Evolutionary conservation across 2,329 filamentous ascomycete species (phyloP).

Genomic region (Tolypocladium ophioglossoides): DNA sequence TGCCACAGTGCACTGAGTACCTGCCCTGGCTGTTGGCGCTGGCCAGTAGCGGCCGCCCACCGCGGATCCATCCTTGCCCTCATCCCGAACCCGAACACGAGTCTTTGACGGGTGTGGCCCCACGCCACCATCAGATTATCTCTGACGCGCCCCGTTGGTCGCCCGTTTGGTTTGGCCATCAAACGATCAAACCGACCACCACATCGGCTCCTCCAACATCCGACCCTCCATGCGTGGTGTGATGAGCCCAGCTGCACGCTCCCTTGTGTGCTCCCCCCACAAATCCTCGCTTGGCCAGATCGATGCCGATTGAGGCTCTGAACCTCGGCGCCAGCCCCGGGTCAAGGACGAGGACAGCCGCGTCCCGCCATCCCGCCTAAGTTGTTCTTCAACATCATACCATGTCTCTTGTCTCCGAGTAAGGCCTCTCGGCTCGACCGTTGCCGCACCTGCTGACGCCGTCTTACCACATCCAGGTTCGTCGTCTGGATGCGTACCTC

Average conservation of each 20-base stretch:
- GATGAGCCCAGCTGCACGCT: slow-evolving; percentile 7
- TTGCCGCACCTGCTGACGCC: slow-evolving; percentile 8
- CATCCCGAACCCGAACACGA: slow-evolving; percentile 7
- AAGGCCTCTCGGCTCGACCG: slow-evolving; percentile 10
- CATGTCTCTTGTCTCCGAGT: slow-evolving; percentile 41
- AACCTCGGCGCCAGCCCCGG: slow-evolving; percentile 3
- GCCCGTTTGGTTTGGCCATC: background rate
- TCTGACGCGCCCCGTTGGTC: background rate
- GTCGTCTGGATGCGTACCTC: slow-evolving; percentile 53
- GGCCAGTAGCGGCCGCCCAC: too few relatives aligned
- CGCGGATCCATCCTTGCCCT: background rate
- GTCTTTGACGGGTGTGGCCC: background rate
- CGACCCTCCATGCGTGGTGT: slow-evolving; percentile 11
- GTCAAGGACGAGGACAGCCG: slow-evolving; percentile 1
- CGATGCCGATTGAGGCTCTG: slow-evolving; percentile 7
- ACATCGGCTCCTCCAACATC: slow-evolving; percentile 5
- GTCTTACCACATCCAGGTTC: slow-evolving; percentile 39
- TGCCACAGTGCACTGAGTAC: too few relatives aligned
- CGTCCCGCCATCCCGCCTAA: background rate
- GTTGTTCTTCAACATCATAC: background rate
- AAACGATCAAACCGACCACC: background rate
- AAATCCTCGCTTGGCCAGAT: slow-evolving; percentile 1
- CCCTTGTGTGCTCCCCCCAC: slow-evolving; percentile 3
- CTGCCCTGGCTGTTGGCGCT: too few relatives aligned
- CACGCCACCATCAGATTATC: background rate